Percentiles rank a stretch among this genome's conserved stretches.
These are phyloP conservation scores for Chlorencoelia australis DNA, from an alignment of 2,329 filamentous ascomycete species.

Conservation along the genomic window DNA sequence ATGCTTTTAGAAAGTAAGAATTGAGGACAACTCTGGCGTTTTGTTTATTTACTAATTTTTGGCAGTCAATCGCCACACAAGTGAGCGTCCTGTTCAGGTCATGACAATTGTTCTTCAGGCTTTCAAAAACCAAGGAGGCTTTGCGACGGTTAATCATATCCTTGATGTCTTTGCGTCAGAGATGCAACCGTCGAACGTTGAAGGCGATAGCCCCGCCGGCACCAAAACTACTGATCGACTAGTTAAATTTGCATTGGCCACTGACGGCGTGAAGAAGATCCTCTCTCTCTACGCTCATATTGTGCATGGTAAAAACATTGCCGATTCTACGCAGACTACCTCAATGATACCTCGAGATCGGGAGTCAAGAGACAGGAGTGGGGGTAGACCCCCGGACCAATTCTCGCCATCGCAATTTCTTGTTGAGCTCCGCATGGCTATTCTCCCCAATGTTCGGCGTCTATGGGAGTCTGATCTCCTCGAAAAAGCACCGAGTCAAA, in stretches of 20 bases:
- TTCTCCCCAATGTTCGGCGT: constrained; percentile 64
- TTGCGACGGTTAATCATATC: constrained; percentile 64
- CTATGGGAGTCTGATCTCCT: constrained; percentile 82
- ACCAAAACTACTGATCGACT: constrained; percentile 24
- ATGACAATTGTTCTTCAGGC: constrained; percentile 72
- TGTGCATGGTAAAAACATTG: constrained; percentile 66
- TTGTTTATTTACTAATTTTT: constrained; percentile 7
- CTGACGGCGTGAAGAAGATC: constrained; percentile 65
- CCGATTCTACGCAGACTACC: constrained; percentile 60
- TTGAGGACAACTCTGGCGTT: too few relatives aligned
- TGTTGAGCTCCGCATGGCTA: constrained; percentile 71
- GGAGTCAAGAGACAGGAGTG: constrained; percentile 46
- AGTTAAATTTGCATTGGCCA: constrained; percentile 33
- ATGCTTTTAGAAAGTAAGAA: constrained; percentile 59
- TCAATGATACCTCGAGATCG: constrained; percentile 39
- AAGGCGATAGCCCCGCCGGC: constrained; percentile 20
- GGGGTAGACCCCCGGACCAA: constrained; percentile 42
- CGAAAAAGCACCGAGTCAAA: constrained; percentile 67
- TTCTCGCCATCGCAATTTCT: constrained; percentile 68
- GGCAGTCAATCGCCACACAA: constrained; percentile 17
- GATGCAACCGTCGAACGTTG: constrained; percentile 30
- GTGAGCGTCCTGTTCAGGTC: constrained; percentile 37
- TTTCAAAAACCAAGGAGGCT: constrained; percentile 73
- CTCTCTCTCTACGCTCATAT: constrained; percentile 72
- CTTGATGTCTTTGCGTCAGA: constrained; percentile 57